Evolutionary conservation across 2,329 filamentous ascomycete genomes (phyloP).

Genomic region (Fusarium caatingaense): DNA sequence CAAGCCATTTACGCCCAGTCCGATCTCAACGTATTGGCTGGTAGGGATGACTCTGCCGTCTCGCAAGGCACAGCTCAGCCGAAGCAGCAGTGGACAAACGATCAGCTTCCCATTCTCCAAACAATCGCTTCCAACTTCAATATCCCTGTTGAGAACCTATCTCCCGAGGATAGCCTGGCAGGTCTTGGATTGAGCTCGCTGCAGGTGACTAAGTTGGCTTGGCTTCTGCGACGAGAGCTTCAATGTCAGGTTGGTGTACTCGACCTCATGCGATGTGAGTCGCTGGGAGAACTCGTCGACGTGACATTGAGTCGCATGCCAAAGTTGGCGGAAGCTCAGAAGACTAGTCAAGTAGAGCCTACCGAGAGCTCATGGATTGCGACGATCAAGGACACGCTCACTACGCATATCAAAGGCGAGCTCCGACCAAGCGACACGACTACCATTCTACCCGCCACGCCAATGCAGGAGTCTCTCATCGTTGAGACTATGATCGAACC

Average conservation of each 20-base stretch:
- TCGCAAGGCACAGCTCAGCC: fast-evolving
- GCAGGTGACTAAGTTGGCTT: constrained; percentile 28
- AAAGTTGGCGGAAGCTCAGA: fast-evolving
- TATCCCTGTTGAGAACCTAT: not conserved
- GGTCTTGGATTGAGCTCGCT: constrained; percentile 28
- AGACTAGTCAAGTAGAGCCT: fast-evolving
- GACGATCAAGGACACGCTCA: constrained; percentile 3
- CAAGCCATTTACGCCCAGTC: constrained; percentile 11
- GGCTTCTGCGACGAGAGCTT: constrained; percentile 13
- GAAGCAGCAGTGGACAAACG: not conserved
- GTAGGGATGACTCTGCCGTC: not conserved
- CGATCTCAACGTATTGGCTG: constrained; percentile 7
- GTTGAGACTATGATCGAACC: constrained; percentile 29
- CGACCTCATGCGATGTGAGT: constrained; percentile 20
- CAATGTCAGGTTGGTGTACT: constrained; percentile 21
- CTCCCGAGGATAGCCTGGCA: constrained; percentile 16
- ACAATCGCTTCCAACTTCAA: constrained; percentile 22
- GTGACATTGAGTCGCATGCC: constrained; percentile 4
- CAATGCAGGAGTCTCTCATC: constrained; percentile 26
- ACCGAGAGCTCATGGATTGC: not conserved
- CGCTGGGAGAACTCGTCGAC: constrained; percentile 7
- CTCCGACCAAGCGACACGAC: constrained; percentile 10
- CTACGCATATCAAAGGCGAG: not conserved
- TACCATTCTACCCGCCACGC: constrained; percentile 7
- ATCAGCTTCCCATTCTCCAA: not conserved